Evolutionary conservation across 495 filamentous ascomycete species (phyloP), one percentile per base, ranked within the genome.

Genomic region (Aspergillus conjunctus): DNA sequence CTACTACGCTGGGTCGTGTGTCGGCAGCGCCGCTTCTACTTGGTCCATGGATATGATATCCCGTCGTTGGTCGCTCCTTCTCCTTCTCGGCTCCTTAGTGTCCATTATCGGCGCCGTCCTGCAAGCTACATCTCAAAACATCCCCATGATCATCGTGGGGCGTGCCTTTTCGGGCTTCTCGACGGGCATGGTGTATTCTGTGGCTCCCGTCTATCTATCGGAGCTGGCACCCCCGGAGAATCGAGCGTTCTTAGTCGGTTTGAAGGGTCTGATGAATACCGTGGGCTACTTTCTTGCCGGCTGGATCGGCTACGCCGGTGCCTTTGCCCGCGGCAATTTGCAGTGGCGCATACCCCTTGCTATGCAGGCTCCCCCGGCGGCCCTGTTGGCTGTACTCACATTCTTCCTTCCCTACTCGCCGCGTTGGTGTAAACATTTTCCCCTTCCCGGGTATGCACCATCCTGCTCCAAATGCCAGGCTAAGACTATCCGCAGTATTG

Each of bases 331-430:
- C 17, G 51, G 51, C n/a, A 31, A 53, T 53, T 14, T 32, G 2
- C 51, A 53, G 31, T 53, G 51, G 51, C 51, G 51, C 2, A 53
- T 53, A 14, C 51, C 51, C 33, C 46, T 61, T 11, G 58, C 58
- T 3, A 61, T 61, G 58, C 58, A 61, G 31, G 54, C 33, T 37
- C 33, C 54, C 7, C 58, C 58, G 3, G 70, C 49, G 56, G 70
- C 48, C 57, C 62, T 60, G 54, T 49, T 65, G 54, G 54, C 54
- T 10, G 17, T 65, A 18, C 57, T 58, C 14, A 61, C 57, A n/a
- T 61, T 53, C 21, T 65, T 65, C 34, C 56, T 65, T 20, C 63
- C 63, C n/a, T 65, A 65, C 52, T 61, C 57, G 21, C 63, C 63
- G 10, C 45, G 63, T 15, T 65, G 63, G 63, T 44, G 63, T 65